Conservation (phyloP, 768 basidiomycete genomes). For the Boletus patriciae region DNA sequence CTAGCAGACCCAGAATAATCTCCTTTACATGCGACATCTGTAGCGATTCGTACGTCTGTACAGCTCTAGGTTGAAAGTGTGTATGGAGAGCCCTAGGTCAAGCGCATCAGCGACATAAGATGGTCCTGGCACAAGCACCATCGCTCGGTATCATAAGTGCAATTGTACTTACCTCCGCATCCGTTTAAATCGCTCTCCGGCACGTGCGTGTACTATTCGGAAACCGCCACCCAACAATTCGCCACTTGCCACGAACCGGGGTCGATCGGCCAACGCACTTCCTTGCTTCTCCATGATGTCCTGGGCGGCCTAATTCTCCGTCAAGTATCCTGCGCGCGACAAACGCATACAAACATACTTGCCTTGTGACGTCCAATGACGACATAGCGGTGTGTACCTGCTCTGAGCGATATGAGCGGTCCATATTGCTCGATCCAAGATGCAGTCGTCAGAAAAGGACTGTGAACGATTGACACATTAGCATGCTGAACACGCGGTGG, state of each 20-base stretch:
- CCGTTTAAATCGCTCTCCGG: slow-evolving; percentile 53
- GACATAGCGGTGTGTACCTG: slow-evolving; percentile 35
- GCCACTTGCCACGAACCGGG: slow-evolving; percentile 45
- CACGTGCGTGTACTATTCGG: slow-evolving; percentile 47
- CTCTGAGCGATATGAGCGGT: slow-evolving; percentile 52
- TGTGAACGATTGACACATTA: not conserved
- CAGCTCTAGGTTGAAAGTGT: slow-evolving; percentile 49
- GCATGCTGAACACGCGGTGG: not conserved
- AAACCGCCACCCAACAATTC: slow-evolving; percentile 55
- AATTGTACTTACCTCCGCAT: slow-evolving; percentile 45
- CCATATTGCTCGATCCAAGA: slow-evolving; percentile 59
- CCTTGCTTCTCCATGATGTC: slow-evolving; percentile 65
- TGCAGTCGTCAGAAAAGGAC: slow-evolving; percentile 33
- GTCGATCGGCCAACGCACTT: slow-evolving; percentile 46
- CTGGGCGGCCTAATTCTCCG: slow-evolving; percentile 44
- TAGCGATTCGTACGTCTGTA: slow-evolving; percentile 44
- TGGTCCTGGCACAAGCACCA: not conserved
- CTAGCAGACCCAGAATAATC: slow-evolving; percentile 11
- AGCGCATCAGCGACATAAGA: not conserved
- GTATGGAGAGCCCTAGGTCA: slow-evolving; percentile 49
- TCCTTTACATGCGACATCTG: slow-evolving; percentile 36
- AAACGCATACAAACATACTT: not conserved
- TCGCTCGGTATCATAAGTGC: too few species aligned
- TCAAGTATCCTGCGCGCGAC: not conserved
- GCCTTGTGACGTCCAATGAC: slow-evolving; percentile 22